A percentile compares a stretch with the other conserved stretches of the same genome.
Conservation (phyloP, 2,329 filamentous ascomycete genomes). For the Botrytis tulipae region DNA sequence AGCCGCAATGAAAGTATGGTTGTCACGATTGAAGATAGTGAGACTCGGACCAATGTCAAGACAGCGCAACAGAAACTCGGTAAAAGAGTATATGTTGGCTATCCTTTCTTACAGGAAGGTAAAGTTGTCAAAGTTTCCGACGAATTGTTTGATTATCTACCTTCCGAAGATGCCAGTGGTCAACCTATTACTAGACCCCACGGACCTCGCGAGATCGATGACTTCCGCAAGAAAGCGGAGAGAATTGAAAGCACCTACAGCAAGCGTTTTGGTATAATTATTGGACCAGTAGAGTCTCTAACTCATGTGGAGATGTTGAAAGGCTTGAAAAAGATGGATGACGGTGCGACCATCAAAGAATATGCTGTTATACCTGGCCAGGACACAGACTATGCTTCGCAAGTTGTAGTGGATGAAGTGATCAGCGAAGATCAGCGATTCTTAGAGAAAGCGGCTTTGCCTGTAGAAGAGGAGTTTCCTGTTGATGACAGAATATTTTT, state of each 20-base stretch:
- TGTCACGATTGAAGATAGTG: constrained; percentile 75
- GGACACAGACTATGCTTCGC: constrained; percentile 86
- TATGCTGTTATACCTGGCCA: constrained; percentile 83
- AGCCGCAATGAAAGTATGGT: constrained; percentile 97
- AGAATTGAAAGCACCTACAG: constrained; percentile 85
- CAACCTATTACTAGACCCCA: constrained; percentile 70
- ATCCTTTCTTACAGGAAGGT: constrained; percentile 92
- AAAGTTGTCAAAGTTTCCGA: constrained; percentile 87
- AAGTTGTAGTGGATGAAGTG: constrained; percentile 86
- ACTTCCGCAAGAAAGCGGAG: constrained; percentile 80
- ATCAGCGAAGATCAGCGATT: constrained; percentile 90
- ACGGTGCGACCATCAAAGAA: constrained; percentile 88
- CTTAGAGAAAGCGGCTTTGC: constrained; percentile 81
- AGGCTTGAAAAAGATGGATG: constrained; percentile 84
- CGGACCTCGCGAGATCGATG: constrained; percentile 70
- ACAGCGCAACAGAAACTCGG: constrained; percentile 78
- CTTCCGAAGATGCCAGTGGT: constrained; percentile 60
- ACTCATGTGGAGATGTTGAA: constrained; percentile 93
- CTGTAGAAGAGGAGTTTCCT: constrained; percentile 90
- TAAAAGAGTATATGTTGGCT: constrained; percentile 84
- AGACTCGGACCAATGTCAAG: constrained; percentile 66
- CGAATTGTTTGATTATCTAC: constrained; percentile 84
- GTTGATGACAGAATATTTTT: constrained; percentile 83
- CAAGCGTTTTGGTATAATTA: constrained; percentile 84
- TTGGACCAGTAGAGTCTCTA: constrained; percentile 82